Evolutionary conservation across 441 rosid species (phyloP), one percentile per base, ranked within the genome.

Genomic region (Adansonia madagascariensis): DNA sequence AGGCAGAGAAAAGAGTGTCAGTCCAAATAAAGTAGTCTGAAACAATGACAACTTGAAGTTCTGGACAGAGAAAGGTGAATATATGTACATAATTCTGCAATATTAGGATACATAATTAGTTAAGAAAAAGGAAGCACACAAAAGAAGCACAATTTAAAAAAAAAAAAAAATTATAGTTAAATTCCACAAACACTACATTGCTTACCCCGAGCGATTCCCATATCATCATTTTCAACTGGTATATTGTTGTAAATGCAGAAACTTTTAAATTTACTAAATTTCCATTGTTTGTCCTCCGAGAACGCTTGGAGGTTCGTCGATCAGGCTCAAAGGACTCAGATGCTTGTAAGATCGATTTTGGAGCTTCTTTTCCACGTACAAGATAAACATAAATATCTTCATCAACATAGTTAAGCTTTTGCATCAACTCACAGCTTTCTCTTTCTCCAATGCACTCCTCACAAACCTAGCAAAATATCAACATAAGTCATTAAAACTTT

Each of bases 161-260:
- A 8, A 14, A 31, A 31, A 2, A 41, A 50, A 53, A 1, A 15
- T 43, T n/a, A 50, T 61, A 73, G 72, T 73, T 64, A 78, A 75
- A 63, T 35, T 71, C 49, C 12, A 68, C 10, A 44, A 57, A 70
- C 9, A 59, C n/a, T 44, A 46, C n/a, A 44, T 67, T 78, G 80
- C 94, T 75, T 91, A 94, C 99, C 96, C 99, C 99, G 74, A 96
- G 96, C 57, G 96, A 90, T 84, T 94, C 98, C 98, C 99, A 94
- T 83, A 94, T 96, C 99, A 96, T 92, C 99, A 96, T 94, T 85
- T 96, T 96, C 74, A 96, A 83, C 77, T 93, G 98, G 88, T 96
- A 96, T 71, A 96, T 79, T 27, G 98, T 86, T 62, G 95, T 96
- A 56, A 93, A 87, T 8, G 98, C 97, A 71, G 99, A 96, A 79